These are phyloP conservation scores for Fusarium sp. DNA, from an alignment of 2,329 filamentous ascomycete species.

Conservation along the genomic window DNA sequence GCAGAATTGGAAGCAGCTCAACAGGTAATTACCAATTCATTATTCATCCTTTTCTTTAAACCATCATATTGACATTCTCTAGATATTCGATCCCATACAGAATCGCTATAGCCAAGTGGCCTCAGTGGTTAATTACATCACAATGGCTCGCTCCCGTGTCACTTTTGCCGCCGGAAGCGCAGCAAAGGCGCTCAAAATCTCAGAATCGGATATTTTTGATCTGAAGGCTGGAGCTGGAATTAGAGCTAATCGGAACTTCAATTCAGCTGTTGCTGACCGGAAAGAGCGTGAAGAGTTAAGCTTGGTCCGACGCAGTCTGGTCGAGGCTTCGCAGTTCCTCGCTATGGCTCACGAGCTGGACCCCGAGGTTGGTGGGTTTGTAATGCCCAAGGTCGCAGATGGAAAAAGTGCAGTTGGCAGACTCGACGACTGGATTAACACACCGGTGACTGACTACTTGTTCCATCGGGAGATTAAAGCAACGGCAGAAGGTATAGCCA, in stretches of 20 bases:
- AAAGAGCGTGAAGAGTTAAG: background rate
- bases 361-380: background rate
- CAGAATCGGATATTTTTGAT: conserved; percentile 5
- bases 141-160: conserved; percentile 1
- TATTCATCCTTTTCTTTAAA: rapidly evolving
- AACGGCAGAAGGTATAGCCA: conserved; percentile 3
- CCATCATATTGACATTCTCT: background rate
- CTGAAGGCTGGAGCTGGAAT: background rate
- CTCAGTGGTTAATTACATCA: conserved; percentile 3
- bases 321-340: conserved; percentile 3
- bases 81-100: conserved; percentile 6
- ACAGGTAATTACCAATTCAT: background rate
- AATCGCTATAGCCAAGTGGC: background rate
- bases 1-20: background rate
- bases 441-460: conserved; percentile 2
- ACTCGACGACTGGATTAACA: conserved; percentile 10
- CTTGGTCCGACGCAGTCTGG: background rate
- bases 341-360: conserved; percentile 3
- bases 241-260: background rate
- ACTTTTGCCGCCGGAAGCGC: conserved; percentile 5
- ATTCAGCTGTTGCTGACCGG: background rate
- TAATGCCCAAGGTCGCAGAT: conserved; percentile 9
- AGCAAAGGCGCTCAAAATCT: conserved; percentile 2
- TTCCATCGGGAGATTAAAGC: conserved; percentile 10
- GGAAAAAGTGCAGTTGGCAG: background rate